Evolutionary conservation across 1,139 yeast genomes (phyloP), one percentile per base, ranked within the genome.

Genomic region (Magnusiomyces clavatus): DNA sequence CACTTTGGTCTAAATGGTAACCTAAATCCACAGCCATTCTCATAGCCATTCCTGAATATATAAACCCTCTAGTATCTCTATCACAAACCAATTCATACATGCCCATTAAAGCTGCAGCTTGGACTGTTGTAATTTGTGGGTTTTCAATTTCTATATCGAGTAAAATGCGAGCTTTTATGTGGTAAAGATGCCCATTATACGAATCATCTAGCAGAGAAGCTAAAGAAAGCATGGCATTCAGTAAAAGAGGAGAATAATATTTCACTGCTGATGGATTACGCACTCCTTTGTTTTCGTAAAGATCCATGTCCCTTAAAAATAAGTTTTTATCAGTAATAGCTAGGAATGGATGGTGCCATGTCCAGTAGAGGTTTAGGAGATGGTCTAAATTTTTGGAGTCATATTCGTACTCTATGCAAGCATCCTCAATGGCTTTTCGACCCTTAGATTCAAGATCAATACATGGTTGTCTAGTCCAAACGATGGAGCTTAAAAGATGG

Each of bases 21-120:
- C 64, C 64, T 46, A 61, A 48, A 40, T 61, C 64, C 6, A 61
- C 53, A 2, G 61, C 61, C 62, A 61, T 61, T 19, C 64, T 54
- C 41, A 58, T 56, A 8, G 64, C 62, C 63, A 61, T 61, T 8
- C 64, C 64, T 11, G 61, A 58, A 47, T 61, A 60, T 3, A 60
- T 55, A 64, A 64, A 61, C 6, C 64, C 64, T 1, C 58, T 54
- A 31, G 62, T 56, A 43, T 61, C 60, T 19, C 61, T 48, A 19
- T 62, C 61, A 34, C 54, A 57, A 10, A 60, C 63, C 2, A 61
- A 59, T 48, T 61, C 64, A n/a, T 58, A 52, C 35, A 60, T 50
- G 10, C 61, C 62, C 6, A 60, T 50, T 13, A 56, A 38, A 46
- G 59, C 46, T 46, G 57, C 52, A 47, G 55, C 64, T 47, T 61